These are phyloP conservation scores for Digitaria exilis DNA, from an alignment of 202 grass and related monocot species.

Conservation along the genomic window DNA sequence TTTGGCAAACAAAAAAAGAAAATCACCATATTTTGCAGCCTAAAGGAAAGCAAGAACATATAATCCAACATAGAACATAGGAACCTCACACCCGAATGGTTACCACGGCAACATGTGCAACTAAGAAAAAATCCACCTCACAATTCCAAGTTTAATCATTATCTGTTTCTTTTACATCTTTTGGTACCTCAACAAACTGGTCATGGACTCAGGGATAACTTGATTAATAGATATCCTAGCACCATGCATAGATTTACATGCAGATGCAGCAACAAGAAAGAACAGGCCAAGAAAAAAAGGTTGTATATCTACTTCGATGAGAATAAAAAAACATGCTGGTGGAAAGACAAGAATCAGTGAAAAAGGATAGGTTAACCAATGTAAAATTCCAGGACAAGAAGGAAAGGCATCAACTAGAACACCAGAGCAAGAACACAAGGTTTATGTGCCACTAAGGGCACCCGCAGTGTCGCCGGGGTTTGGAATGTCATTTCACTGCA, in stretches of 20 bases:
- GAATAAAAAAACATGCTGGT: not conserved
- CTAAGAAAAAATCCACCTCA: not conserved
- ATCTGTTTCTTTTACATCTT: not conserved
- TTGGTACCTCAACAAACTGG: not conserved
- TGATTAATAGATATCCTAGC: not conserved
- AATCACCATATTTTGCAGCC: constrained; percentile 40
- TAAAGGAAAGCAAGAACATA: constrained; percentile 15
- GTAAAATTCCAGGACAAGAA: not conserved
- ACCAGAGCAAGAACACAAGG: not conserved
- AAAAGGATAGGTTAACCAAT: not conserved
- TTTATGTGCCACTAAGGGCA: not conserved
- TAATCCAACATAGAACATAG: not conserved
- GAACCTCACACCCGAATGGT: not conserved
- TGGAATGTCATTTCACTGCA: no score
- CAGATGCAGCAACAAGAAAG: not conserved
- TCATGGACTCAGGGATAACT: not conserved
- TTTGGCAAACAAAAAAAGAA: not conserved
- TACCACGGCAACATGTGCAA: not conserved
- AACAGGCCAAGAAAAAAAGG: not conserved
- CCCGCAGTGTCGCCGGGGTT: no score
- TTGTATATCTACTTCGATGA: not conserved
- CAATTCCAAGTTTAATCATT: not conserved
- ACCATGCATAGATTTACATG: not conserved
- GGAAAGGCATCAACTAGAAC: not conserved
- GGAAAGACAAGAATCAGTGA: not conserved